Conservation (phyloP, 2,329 filamentous ascomycete species). For the Apiospora koreana region DNA sequence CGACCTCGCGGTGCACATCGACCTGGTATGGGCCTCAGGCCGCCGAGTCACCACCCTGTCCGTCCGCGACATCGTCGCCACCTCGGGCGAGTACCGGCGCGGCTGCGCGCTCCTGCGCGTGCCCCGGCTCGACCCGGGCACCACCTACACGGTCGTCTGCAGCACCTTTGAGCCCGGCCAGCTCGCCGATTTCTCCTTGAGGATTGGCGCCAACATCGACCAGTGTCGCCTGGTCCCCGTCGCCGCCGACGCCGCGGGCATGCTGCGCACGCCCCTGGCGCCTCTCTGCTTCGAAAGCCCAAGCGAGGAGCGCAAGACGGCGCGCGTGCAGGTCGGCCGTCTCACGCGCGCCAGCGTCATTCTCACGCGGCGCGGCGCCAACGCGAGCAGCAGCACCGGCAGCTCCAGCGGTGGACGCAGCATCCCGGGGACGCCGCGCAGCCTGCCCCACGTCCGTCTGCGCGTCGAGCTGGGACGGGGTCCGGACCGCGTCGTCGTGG, state of each 20-base stretch:
- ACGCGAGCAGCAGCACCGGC: conserved; percentile 34
- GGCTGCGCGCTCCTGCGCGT: conserved; percentile 73
- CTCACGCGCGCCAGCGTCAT: conserved; percentile 65
- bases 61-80: conserved; percentile 74
- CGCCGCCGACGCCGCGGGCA: conserved; percentile 73
- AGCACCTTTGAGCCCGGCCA: conserved; percentile 88
- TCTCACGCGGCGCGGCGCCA: conserved; percentile 32
- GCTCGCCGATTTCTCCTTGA: conserved; percentile 71
- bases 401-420: conserved; percentile 26
- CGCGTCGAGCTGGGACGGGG: conserved; percentile 68
- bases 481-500: conserved; percentile 60
- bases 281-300: conserved; percentile 46
- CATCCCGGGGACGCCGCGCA: conserved; percentile 23
- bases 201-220: conserved; percentile 65
- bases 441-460: conserved; percentile 57
- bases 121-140: conserved; percentile 63
- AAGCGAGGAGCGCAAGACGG: conserved; percentile 37
- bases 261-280: conserved; percentile 61
- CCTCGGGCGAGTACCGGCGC: conserved; percentile 86
- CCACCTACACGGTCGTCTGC: conserved; percentile 81
- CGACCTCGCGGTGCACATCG: conserved; percentile 79
- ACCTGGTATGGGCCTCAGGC: conserved; percentile 77
- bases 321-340: conserved; percentile 40
- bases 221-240: conserved; percentile 59
- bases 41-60: conserved; percentile 70